phyloP scores from a whole-genome alignment of 176 grass and related monocot species.

The Avena eriantha region DNA sequence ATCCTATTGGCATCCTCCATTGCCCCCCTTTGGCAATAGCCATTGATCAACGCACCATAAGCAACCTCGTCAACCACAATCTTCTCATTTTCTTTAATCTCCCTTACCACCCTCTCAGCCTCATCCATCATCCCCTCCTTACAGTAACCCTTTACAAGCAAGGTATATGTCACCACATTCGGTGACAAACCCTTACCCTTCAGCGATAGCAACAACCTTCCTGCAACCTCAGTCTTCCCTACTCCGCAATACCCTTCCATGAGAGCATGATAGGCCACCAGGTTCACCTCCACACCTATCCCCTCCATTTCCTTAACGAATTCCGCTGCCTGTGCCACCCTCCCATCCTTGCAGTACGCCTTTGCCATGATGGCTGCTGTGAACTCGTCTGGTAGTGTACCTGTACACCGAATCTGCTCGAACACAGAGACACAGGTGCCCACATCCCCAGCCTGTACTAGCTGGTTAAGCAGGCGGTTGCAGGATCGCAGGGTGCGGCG shows the following conservation, averaged over 20 bases:
- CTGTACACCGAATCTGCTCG: conserved; percentile 58
- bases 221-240: conserved; percentile 55
- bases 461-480: conserved; percentile 71
- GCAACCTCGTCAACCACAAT: conserved; percentile 62
- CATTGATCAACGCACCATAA: conserved; percentile 81
- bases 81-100: conserved; percentile 63
- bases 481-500: conserved; percentile 72
- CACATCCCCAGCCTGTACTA: conserved; percentile 64
- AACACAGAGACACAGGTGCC: conserved; percentile 53
- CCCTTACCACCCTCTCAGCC: conserved; percentile 58
- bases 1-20: conserved; percentile 74
- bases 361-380: conserved; percentile 76
- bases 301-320: conserved; percentile 71
- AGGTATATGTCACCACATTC: conserved; percentile 78
- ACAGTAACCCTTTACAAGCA: conserved; percentile 89
- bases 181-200: conserved; percentile 53
- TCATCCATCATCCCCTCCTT: conserved; percentile 65
- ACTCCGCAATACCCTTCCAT: conserved; percentile 73
- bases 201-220: conserved; percentile 55
- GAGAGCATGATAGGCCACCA: conserved; percentile 73
- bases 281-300: conserved; percentile 76
- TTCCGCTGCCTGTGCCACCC: conserved; percentile 37
- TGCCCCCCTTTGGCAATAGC: conserved; percentile 66
- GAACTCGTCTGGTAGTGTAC: conserved; percentile 67
- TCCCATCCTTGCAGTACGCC: conserved; percentile 68